Conservation (phyloP, 148 eudicot species). For the Hydrangea macrophylla region DNA sequence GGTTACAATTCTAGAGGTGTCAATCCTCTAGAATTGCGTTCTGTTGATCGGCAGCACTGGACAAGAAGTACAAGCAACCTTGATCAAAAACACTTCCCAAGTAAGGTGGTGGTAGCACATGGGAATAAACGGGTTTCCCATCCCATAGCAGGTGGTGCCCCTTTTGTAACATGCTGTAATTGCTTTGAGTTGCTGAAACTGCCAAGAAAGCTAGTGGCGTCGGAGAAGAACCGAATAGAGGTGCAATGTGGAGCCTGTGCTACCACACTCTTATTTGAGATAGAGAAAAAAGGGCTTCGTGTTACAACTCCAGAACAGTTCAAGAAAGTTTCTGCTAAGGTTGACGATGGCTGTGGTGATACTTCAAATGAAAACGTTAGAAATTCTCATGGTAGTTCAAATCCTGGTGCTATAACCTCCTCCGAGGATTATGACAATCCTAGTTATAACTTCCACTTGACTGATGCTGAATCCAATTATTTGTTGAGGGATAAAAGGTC, state of each 20-base stretch:
- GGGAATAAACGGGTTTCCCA: conserved; percentile 34
- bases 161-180: conserved; percentile 60
- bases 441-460: conserved; percentile 34
- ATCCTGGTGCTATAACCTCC: conserved; percentile 25
- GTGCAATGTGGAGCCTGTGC: conserved; percentile 80
- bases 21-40: conserved; percentile 17
- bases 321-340: conserved; percentile 18
- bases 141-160: conserved; percentile 81
- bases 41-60: conserved; percentile 25
- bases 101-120: conserved; percentile 31
- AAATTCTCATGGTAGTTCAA: conserved; percentile 13
- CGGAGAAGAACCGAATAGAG: conserved; percentile 25
- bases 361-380: conserved; percentile 14
- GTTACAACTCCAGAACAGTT: conserved; percentile 23
- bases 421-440: conserved; percentile 49
- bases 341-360: conserved; percentile 18
- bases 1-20: conserved; percentile 27
- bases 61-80: conserved; percentile 18
- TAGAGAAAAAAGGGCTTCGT: conserved; percentile 33
- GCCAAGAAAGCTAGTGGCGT: conserved; percentile 34
- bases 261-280: conserved; percentile 35
- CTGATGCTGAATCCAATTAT: conserved; percentile 30
- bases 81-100: conserved; percentile 26
- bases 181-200: conserved; percentile 75
- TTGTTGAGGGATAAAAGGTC: conserved; percentile 22